Conservation (phyloP, 345 rosid species). For the Syzygium jambos region DNA sequence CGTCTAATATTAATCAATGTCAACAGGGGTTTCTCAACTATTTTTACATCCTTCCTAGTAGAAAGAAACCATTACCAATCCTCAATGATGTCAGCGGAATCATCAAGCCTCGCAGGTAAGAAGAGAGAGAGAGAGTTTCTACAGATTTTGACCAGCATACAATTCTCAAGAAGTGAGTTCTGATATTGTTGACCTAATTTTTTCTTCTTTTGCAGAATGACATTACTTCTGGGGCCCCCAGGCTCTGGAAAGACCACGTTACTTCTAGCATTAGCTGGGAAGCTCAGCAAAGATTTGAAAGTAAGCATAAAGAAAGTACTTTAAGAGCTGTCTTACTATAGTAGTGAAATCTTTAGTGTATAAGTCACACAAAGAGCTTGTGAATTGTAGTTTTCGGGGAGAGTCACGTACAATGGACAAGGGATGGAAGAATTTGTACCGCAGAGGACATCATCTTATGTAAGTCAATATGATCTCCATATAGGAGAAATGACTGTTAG, state of each 20-base stretch:
- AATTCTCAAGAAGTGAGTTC: background rate
- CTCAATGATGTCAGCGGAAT: slow-evolving; percentile 43
- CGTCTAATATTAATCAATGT: background rate
- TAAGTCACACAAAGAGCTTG: background rate
- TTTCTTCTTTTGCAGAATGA: slow-evolving; percentile 35
- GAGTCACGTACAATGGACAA: slow-evolving; percentile 51
- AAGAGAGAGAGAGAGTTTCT: background rate
- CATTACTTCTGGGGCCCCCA: slow-evolving; percentile 58
- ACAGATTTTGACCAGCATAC: background rate
- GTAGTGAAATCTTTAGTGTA: background rate
- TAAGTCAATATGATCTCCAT: slow-evolving; percentile 53
- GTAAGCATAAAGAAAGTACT: slow-evolving; percentile 16
- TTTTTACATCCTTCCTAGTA: slow-evolving; percentile 41
- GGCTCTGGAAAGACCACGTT: slow-evolving; percentile 58
- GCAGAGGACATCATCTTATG: slow-evolving; percentile 49
- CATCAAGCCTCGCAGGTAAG: slow-evolving; percentile 41
- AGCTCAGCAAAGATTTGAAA: slow-evolving; percentile 36
- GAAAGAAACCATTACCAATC: slow-evolving; percentile 34
- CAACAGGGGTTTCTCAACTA: slow-evolving; percentile 37
- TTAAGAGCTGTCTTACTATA: background rate
- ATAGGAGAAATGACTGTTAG: slow-evolving; percentile 59
- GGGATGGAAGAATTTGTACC: slow-evolving; percentile 62
- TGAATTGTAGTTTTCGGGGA: slow-evolving; percentile 33
- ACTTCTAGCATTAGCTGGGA: slow-evolving; percentile 44
- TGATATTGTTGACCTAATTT: background rate